Base-by-base conservation (phyloP, 2,329 filamentous ascomycete genomes). In the Didymella pomorum region DNA sequence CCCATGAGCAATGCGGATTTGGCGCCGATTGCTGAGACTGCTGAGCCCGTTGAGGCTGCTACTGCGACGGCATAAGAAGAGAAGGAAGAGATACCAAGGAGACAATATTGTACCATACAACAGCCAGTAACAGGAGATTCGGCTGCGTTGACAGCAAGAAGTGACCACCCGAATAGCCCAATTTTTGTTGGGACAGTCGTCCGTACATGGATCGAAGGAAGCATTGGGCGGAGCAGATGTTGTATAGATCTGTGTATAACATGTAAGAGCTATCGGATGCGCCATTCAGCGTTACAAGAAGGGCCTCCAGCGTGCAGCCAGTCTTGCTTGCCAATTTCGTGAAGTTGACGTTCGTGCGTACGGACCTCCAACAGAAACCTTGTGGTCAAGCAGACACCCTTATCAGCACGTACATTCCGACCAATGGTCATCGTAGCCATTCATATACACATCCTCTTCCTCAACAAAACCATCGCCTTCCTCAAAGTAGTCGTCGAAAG, bases 1-100 rank as follows among this genome's bases (percentile, higher is more conserved):
- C 73, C 76, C 0, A 74, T 76, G 72, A 67, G 61, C 6, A 60
- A 65, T 8, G 61, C 60, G 3, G 70, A 75, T 12, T 60, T 71
- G 5, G 48, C 49, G 20, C 63, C 63, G 12, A 52, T 60, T 21
- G 37, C 58, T 6, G 53, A 62, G 41, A 45, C 57, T 25, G 56
- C 58, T 5, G 53, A 62, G 35, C 59, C 59, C 2, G 60, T 47
- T 11, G 62, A 60, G 33, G 58, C 54, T 29, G 48, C 61, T n/a
- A 57, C 63, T 35, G 56, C 62, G 2, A 42, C 52, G 10, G 56
- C 60, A 6, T 58, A 26, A 53, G 46, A 23, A 16, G 25, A 21
- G 25, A 3, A 6, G 29, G 9, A 14, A 4, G 11, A 7, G 8
- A 2, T 2, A 35, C 1, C 16, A 18, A 26, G 6, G 12, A 20